Percentiles rank a stretch among this genome's conserved stretches.
Conservation (phyloP, 352 stramenopile species). For the Phytophthora citrophthora region DNA sequence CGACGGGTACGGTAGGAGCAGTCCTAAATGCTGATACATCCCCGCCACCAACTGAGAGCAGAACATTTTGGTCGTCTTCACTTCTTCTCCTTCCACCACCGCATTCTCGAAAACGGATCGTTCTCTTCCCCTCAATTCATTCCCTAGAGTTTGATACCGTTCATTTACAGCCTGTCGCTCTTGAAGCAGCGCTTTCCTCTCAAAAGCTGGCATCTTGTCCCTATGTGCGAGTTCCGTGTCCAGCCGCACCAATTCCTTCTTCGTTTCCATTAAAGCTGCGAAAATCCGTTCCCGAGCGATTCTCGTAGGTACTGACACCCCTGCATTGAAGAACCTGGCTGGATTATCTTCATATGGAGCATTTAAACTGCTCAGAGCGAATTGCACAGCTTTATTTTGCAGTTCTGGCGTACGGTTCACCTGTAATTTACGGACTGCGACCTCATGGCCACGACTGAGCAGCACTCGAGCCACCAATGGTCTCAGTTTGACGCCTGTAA, state of each 20-base stretch:
- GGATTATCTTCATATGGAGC: constrained; percentile 82
- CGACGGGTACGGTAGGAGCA: constrained; percentile 83
- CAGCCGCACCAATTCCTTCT: constrained; percentile 67
- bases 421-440: constrained; percentile 79
- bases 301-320: constrained; percentile 69
- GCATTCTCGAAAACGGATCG: constrained; percentile 88
- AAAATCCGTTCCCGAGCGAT: constrained; percentile 80
- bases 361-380: constrained; percentile 64
- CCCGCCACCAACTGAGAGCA: constrained; percentile 84
- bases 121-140: constrained; percentile 63
- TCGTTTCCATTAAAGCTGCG: constrained; percentile 62
- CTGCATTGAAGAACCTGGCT: constrained; percentile 80
- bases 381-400: constrained; percentile 58
- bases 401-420: constrained; percentile 69
- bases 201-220: constrained; percentile 75
- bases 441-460: constrained; percentile 71
- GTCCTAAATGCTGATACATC: constrained; percentile 81
- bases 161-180: constrained; percentile 56
- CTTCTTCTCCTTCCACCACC: constrained; percentile 41
- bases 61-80: constrained; percentile 69
- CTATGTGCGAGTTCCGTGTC: constrained; percentile 72
- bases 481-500: constrained; percentile 86
- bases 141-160: constrained; percentile 65
- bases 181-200: constrained; percentile 68
- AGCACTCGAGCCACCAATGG: constrained; percentile 79